Percentiles rank a stretch among this genome's conserved stretches.
Conservation (phyloP, 2,329 filamentous ascomycete genomes). For the Clonostachys rosea region DNA sequence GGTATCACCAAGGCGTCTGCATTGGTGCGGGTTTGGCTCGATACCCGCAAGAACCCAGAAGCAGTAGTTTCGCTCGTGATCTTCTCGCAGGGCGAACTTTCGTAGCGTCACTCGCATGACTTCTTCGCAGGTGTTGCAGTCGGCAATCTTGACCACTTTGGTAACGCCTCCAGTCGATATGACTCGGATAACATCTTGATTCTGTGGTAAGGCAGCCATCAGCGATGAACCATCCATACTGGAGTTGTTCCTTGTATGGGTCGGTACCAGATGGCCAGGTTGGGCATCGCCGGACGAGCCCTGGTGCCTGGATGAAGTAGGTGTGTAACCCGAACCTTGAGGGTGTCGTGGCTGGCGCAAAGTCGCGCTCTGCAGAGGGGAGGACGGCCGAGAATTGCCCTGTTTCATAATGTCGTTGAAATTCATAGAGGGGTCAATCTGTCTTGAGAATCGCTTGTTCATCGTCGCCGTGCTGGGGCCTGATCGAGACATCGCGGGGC, state of each 20-base stretch:
- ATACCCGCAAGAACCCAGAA: conserved; percentile 89
- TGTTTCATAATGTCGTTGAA: conserved; percentile 41
- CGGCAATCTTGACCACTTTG: conserved; percentile 89
- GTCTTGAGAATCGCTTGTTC: conserved; percentile 62
- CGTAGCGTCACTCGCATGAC: conserved; percentile 85
- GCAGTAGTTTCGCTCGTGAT: conserved; percentile 92
- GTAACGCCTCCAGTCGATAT: conserved; percentile 90
- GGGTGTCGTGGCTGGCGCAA: conserved; percentile 52
- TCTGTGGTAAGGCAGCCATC: conserved; percentile 78
- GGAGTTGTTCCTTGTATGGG: conserved; percentile 74
- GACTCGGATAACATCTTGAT: conserved; percentile 86
- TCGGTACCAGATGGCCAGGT: conserved; percentile 55
- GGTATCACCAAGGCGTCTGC: conserved; percentile 76
- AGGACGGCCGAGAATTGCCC: conserved; percentile 15
- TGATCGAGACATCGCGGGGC: conserved; percentile 53
- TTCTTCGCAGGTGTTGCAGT: conserved; percentile 87
- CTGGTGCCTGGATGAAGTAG: conserved; percentile 47
- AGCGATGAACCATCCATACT: conserved; percentile 76
- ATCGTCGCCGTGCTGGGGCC: conserved; percentile 30
- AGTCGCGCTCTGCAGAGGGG: conserved; percentile 42
- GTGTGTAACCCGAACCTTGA: conserved; percentile 39
- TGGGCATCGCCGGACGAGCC: conserved; percentile 58
- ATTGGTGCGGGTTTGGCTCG: conserved; percentile 76
- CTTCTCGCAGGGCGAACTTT: conserved; percentile 84
- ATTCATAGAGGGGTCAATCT: conserved; percentile 43